Base-by-base conservation (phyloP, 108 stramenopile genomes). In the Bacterosira constricta region DNA sequence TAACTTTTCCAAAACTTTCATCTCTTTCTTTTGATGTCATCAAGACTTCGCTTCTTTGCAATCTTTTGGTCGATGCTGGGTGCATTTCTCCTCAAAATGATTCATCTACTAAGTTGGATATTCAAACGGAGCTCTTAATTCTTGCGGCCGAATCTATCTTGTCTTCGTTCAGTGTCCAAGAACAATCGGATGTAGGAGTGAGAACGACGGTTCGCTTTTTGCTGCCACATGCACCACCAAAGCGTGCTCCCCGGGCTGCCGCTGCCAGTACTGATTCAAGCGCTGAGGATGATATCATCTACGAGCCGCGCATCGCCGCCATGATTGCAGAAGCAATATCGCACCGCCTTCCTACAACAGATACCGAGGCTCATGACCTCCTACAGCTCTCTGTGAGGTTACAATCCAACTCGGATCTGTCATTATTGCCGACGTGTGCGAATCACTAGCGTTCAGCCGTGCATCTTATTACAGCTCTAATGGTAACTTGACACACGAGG, bases 361-460 rank as follows among this genome's bases (percentile, higher is more conserved):
- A 94, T 79, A 74, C 87, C 17, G 90, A 91, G 50, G 84, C 90
- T 5, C 76, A 76, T 10, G 53, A 73, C 18, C 56, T 94, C 42
- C 39, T 94, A 9, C 45, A 67, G 3, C 54, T 91, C n/a, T n/a
- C 0, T 80, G 85, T 29, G 82, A 74, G 26, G 78, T 72, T 70
- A 59, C 63, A 81, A 29, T 83, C 69, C 25, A 66, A 58, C 42
- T 53, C 29, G 87, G 86, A 54, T 87, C 84, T 38, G 57, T 71
- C 37, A 83, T 80, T 8, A 66, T 91, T 52, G 69, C 88, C 49
- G 90, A 94, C 69, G 93, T 83, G 7, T 90, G 87, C 58, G 84
- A 79, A 30, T 76, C 85, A 26, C 61, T 94, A 25, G 61, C 68
- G 18, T 71, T 90, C 51, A 71, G 88, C 59, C 84, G 89, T 52